A percentile compares a stretch with the other conserved stretches of the same genome.
These are phyloP conservation scores for Halophytophthora batemanensis DNA, from an alignment of 352 stramenopile genomes.

Conservation along the genomic window DNA sequence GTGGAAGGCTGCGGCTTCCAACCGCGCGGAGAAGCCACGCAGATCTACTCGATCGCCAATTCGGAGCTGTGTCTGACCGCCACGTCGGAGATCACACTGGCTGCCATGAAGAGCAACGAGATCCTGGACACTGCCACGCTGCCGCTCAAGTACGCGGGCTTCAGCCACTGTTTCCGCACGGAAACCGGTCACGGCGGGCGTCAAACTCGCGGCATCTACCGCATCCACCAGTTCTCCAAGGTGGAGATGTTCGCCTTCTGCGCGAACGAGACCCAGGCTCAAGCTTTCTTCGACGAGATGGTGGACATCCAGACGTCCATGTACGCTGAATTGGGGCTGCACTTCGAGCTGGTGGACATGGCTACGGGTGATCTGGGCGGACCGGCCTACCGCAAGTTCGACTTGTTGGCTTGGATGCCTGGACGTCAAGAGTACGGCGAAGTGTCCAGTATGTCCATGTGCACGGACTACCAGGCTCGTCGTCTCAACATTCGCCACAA, in stretches of 20 bases:
- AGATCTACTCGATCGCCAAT: conserved; percentile 86
- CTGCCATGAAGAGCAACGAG: conserved; percentile 68
- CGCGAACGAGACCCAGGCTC: conserved; percentile 59
- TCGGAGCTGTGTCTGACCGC: conserved; percentile 81
- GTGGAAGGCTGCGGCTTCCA: conserved; percentile 86
- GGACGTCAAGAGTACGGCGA: conserved; percentile 75
- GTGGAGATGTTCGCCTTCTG: conserved; percentile 89
- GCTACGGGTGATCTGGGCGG: conserved; percentile 75
- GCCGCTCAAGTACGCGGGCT: conserved; percentile 74
- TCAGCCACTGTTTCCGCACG: conserved; percentile 87
- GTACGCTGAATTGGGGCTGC: conserved; percentile 73
- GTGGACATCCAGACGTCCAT: conserved; percentile 73
- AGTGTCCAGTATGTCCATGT: conserved; percentile 86
- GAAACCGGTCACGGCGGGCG: conserved; percentile 81
- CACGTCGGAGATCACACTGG: conserved; percentile 88
- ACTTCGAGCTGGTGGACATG: conserved; percentile 85
- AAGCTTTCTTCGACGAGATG: conserved; percentile 79
- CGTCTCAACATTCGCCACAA: conserved; percentile 87
- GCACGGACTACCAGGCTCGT: conserved; percentile 87
- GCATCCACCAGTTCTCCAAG: conserved; percentile 90
- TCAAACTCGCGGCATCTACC: conserved; percentile 78
- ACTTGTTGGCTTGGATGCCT: conserved; percentile 87
- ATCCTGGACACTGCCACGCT: conserved; percentile 55
- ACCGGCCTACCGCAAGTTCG: conserved; percentile 84
- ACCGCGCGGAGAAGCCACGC: conserved; percentile 78